Conservation (phyloP, 2,329 filamentous ascomycete species). For the Stachybotrys echinatus region DNA sequence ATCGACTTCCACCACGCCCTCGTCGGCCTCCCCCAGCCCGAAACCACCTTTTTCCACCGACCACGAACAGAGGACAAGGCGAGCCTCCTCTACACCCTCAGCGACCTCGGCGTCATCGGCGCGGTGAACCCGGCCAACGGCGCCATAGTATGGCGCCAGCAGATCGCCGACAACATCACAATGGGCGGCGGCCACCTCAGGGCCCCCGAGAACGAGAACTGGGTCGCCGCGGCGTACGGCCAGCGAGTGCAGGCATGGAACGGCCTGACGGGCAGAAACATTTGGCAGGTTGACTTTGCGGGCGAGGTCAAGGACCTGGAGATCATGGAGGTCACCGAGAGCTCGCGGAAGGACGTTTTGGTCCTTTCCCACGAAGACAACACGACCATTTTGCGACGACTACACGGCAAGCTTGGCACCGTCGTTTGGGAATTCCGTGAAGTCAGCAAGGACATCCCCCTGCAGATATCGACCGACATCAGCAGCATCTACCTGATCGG, state of each 20-base stretch:
- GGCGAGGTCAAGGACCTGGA: slow-evolving; percentile 66
- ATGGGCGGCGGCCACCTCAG: slow-evolving; percentile 51
- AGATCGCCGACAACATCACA: slow-evolving; percentile 49
- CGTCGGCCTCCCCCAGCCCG: slow-evolving; percentile 73
- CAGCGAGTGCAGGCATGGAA: slow-evolving; percentile 74
- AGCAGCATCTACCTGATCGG: slow-evolving; percentile 72
- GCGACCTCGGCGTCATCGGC: slow-evolving; percentile 75
- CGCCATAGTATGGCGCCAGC: slow-evolving; percentile 79
- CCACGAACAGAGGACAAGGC: slow-evolving; percentile 78
- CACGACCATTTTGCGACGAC: slow-evolving; percentile 57
- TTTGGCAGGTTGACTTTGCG: slow-evolving; percentile 64
- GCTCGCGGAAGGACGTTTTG: slow-evolving; percentile 63
- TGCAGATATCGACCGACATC: slow-evolving; percentile 68
- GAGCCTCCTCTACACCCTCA: slow-evolving; percentile 85
- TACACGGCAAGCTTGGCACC: slow-evolving; percentile 67
- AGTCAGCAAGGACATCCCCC: slow-evolving; percentile 61
- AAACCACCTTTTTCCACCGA: slow-evolving; percentile 92
- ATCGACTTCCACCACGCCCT: slow-evolving; percentile 92
- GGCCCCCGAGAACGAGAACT: slow-evolving; percentile 73
- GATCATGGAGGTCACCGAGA: slow-evolving; percentile 66
- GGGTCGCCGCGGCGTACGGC: slow-evolving; percentile 69
- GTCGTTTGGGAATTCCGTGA: slow-evolving; percentile 77
- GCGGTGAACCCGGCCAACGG: slow-evolving; percentile 88
- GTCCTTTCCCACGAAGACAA: slow-evolving; percentile 58
- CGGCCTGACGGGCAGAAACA: slow-evolving; percentile 70